Evolutionary conservation across 305 asterid species (phyloP), one percentile per base, ranked within the genome.

Genomic region (Caryopteris hybrid): DNA sequence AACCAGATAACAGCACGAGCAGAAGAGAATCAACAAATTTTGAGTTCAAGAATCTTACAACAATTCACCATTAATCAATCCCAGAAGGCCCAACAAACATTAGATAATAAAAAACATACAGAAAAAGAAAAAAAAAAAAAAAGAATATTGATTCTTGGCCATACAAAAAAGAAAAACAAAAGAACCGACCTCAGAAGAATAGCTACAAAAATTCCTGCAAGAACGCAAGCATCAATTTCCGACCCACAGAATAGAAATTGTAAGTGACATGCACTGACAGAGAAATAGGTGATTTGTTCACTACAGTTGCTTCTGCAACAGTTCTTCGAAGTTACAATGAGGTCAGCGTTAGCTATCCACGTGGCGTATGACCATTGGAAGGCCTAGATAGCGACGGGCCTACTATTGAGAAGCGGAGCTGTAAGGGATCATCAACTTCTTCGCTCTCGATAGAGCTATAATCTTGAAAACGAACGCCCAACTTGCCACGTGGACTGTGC

Each of bases 401-500:
- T 77, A 52, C 71, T 0, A 5, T 14, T 1, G 23, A 8, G 60
- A 60, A 39, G 22, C 39, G 52, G 58, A 75, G 76, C 82, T 78
- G 74, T 78, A 53, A 20, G 43, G 74, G 61, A 81, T 79, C 82
- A 70, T 16, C 61, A 58, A n/a, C n/a, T n/a, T 73, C 81, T 53
- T 27, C 58, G 56, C 71, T 73, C 45, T 63, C 60, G 66, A 22
- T 57, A 61, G 56, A 60, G 66, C 25, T 31, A 46, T 75, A 57
- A 78, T 73, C 83, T n/a, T 67, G 54, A 51, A 76, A 67, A 61
- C 54, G 71, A 43, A 51, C 61, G 43, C 12, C 56, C 77, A 74
- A 74, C 66, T 76, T 68, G 82, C 86, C 86, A 82, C 82, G 70
- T 68, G 55, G 72, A 59, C 6, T 55, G 61, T 65, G 8, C 39